phyloP scores from a whole-genome alignment of 1,284 basidiomycete species.

The Apiotrichum sp. region DNA sequence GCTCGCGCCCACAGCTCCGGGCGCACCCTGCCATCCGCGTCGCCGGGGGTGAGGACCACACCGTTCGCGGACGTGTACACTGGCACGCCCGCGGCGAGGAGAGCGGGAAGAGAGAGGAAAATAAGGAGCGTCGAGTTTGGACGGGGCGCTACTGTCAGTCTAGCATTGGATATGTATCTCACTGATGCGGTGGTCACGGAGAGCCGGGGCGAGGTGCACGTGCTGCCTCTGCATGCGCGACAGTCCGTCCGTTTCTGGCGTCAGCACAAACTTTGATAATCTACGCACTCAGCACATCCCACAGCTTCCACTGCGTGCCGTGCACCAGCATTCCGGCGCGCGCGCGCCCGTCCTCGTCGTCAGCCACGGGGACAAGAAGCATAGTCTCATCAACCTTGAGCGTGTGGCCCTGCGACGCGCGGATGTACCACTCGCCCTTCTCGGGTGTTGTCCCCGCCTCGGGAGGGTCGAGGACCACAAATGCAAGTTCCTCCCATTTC shows the following conservation, averaged over 20 bases:
- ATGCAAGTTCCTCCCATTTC: slow-evolving; percentile 24
- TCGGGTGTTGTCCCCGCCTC: neutral
- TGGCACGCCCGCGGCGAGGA: slow-evolving; percentile 32
- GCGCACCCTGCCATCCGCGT: slow-evolving; percentile 28
- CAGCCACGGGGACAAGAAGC: slow-evolving; percentile 32
- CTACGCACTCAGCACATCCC: slow-evolving; percentile 41
- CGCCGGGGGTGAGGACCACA: slow-evolving; percentile 45
- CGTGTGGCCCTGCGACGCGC: slow-evolving; percentile 92
- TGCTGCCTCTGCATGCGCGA: slow-evolving; percentile 45
- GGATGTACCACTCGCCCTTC: slow-evolving; percentile 64
- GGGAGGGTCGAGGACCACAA: slow-evolving; percentile 21
- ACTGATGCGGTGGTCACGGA: slow-evolving; percentile 18
- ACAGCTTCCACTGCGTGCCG: slow-evolving; percentile 43
- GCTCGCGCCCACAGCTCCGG: slow-evolving; percentile 37
- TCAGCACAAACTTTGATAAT: neutral
- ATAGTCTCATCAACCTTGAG: slow-evolving; percentile 63
- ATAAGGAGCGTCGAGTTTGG: slow-evolving; percentile 41
- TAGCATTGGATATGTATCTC: slow-evolving; percentile 1
- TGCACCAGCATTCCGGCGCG: slow-evolving; percentile 41
- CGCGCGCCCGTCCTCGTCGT: slow-evolving; percentile 29
- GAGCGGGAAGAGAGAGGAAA: slow-evolving; percentile 37
- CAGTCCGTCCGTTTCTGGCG: slow-evolving; percentile 32
- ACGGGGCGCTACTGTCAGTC: slow-evolving; percentile 29
- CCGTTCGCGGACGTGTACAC: slow-evolving; percentile 43
- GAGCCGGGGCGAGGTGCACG: slow-evolving; percentile 44